Evolutionary conservation across 345 rosid species (phyloP).

Genomic region (Populus deltoides): DNA sequence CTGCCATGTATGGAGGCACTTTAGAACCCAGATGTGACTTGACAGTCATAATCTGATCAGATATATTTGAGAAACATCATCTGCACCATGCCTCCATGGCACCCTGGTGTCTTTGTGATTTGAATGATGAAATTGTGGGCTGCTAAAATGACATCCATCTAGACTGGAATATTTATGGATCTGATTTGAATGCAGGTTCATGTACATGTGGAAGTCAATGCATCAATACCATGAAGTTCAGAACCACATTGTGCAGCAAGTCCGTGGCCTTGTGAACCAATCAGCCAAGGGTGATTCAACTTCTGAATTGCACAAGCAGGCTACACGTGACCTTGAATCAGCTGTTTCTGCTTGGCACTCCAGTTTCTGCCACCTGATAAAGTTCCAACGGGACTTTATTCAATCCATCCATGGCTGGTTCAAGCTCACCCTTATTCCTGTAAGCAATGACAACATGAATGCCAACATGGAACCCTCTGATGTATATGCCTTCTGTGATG

Average conservation of each 20-base stretch:
- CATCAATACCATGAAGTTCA: constrained; percentile 83
- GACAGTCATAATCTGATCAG: background rate
- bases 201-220: constrained; percentile 99
- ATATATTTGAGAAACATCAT: background rate
- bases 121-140: background rate
- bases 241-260: constrained; percentile 86
- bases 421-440: constrained; percentile 76
- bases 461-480: constrained; percentile 44
- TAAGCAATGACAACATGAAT: constrained; percentile 47
- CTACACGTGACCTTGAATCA: constrained; percentile 88
- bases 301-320: constrained; percentile 85
- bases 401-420: constrained; percentile 84
- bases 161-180: background rate
- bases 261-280: constrained; percentile 77
- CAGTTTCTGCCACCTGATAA: constrained; percentile 73
- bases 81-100: background rate
- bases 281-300: constrained; percentile 77
- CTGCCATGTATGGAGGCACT: background rate
- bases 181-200: constrained; percentile 53
- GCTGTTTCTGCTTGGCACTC: constrained; percentile 89
- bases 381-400: constrained; percentile 81
- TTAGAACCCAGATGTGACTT: background rate
- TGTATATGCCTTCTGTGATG: constrained; percentile 70
- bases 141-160: background rate
- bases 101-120: background rate